Percentiles rank a stretch among this genome's conserved stretches.
Conservation (phyloP, 768 basidiomycete species). For the Phaeotremella fagi region DNA sequence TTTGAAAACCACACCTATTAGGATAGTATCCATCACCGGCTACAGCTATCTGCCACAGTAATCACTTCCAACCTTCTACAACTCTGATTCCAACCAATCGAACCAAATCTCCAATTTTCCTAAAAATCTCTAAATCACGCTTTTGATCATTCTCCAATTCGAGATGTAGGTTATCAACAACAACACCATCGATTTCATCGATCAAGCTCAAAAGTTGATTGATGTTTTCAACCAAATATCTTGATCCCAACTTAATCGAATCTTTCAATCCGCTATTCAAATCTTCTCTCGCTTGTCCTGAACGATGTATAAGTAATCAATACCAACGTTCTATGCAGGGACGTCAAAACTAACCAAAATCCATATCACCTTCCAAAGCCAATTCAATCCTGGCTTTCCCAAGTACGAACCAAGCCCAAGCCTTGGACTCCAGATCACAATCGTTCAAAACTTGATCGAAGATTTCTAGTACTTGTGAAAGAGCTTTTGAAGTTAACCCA, state of each 20-base stretch:
- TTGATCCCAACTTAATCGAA: no score
- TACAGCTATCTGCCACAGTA: no score
- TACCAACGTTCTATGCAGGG: no score
- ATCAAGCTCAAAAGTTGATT: no score
- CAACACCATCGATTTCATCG: no score
- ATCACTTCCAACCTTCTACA: slow-evolving; percentile 23
- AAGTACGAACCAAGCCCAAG: slow-evolving; percentile 18
- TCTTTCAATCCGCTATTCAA: slow-evolving; percentile 6
- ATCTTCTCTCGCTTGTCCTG: slow-evolving; percentile 6
- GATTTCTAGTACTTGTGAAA: slow-evolving; percentile 19
- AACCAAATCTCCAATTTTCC: slow-evolving; percentile 16
- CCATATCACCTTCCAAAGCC: slow-evolving; percentile 9
- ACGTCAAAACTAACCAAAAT: no score
- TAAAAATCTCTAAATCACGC: no score
- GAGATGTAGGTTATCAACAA: no score
- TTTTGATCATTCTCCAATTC: no score
- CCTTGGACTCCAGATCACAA: slow-evolving; percentile 19
- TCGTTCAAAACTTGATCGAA: slow-evolving; percentile 22
- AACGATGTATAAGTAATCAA: not conserved
- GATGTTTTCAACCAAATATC: no score
- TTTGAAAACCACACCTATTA: no score
- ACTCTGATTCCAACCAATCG: slow-evolving; percentile 29
- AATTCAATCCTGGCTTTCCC: slow-evolving; percentile 25
- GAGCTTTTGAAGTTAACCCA: slow-evolving; percentile 23
- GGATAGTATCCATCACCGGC: no score